These are phyloP conservation scores for Homolaphlyctis polyrhiza DNA, from an alignment of 371 early-diverging fungal species.

Conservation along the genomic window DNA sequence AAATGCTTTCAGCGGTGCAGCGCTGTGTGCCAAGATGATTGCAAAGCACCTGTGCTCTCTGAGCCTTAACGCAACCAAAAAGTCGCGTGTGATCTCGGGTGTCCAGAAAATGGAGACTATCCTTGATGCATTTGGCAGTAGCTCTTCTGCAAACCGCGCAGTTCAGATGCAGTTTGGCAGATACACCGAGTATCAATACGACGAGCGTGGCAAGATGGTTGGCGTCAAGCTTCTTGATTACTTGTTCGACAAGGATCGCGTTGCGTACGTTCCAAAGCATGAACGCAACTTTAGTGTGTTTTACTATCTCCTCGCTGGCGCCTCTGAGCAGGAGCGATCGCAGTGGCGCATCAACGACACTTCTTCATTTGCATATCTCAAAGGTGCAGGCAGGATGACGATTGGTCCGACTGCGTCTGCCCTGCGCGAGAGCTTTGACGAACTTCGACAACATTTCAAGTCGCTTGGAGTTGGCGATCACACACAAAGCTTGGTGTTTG, in stretches of 20 bases:
- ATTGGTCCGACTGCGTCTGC: slow-evolving; percentile 10
- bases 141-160: slow-evolving; percentile 53
- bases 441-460: slow-evolving; percentile 70
- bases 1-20: slow-evolving; percentile 79
- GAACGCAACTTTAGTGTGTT: slow-evolving; percentile 89
- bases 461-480: slow-evolving; percentile 75
- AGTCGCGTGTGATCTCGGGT: slow-evolving; percentile 64
- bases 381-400: slow-evolving; percentile 12
- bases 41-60: slow-evolving; percentile 63
- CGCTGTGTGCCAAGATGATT: slow-evolving; percentile 60
- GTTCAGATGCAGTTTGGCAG: slow-evolving; percentile 65
- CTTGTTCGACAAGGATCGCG: slow-evolving; percentile 67
- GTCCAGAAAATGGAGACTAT: slow-evolving; percentile 61
- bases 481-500: slow-evolving; percentile 76
- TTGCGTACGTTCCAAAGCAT: slow-evolving; percentile 29
- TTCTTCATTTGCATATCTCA: slow-evolving; percentile 40
- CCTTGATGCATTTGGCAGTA: slow-evolving; percentile 78
- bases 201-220: slow-evolving; percentile 67
- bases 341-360: slow-evolving; percentile 40
- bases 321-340: slow-evolving; percentile 49
- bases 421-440: slow-evolving; percentile 12
- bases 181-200: slow-evolving; percentile 75
- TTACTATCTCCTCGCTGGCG: slow-evolving; percentile 71
- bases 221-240: slow-evolving; percentile 83
- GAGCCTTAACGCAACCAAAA: slow-evolving; percentile 64